Evolutionary conservation across 345 rosid genomes (phyloP), one percentile per base, ranked within the genome.

Genomic region (Eutrema yunnanense): DNA sequence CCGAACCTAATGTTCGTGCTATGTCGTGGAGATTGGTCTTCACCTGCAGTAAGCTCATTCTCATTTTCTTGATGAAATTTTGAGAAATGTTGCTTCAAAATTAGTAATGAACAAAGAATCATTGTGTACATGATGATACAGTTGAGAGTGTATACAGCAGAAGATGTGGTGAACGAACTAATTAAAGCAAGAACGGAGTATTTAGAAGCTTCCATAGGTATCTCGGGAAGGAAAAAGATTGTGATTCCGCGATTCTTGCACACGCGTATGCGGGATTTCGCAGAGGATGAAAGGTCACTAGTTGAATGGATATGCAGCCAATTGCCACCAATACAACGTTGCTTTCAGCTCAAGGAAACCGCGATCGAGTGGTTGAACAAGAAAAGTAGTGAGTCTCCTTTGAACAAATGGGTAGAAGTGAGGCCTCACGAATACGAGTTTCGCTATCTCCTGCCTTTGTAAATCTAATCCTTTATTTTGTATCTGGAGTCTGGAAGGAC

Each of bases 11-110:
- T 71, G 62, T 77, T 77, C 55, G 80, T 71, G 57, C 76, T 77
- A 26, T 77, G 80, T 65, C 76, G 76, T 43, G 80, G 80, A 77
- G 80, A 77, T 51, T 77, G 80, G 80, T 77, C 80, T 41, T 77
- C 80, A 11, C 80, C 80, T 71, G 80, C 76, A 5, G 80, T 77
- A 77, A 77, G 80, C 47, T 69, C 53, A 62, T 52, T 54, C 55
- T 42, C 26, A 22, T 8, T 22, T 19, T 6, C 27, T 50, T 51
- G 9, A 14, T 12, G 19, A 8, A 22, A 19, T 30, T 22, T 54
- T 54, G 12, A 27, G 16, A 61, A 52, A 0, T 33, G 2, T 34
- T 51, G 40, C 62, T 50, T 42, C 32, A 53, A 46, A 16, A 3
- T 7, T 38, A 47, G 34, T 38, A 73, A 53, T 3, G 55, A 65